phyloP scores from a whole-genome alignment of 768 basidiomycete species.

The Galerina marginata region DNA sequence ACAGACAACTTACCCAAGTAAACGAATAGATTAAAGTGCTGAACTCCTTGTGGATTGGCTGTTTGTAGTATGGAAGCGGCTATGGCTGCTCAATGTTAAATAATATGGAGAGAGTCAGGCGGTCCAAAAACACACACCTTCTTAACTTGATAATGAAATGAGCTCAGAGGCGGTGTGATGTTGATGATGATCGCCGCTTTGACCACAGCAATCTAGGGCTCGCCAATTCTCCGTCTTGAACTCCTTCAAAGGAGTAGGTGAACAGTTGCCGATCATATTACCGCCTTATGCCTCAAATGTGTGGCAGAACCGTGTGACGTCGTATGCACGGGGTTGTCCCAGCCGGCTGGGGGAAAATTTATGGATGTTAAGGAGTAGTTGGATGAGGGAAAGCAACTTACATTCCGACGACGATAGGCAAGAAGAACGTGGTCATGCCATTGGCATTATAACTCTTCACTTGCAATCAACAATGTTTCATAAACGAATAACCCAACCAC shows the following conservation, averaged over 20 bases:
- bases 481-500: constrained; percentile 1
- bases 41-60: constrained; percentile 70
- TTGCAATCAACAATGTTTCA: constrained; percentile 25
- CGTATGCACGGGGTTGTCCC: constrained; percentile 66
- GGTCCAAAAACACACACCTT: constrained; percentile 37
- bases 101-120: background rate
- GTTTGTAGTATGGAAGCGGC: constrained; percentile 75
- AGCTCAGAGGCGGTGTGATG: constrained; percentile 58
- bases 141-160: constrained; percentile 66
- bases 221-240: constrained; percentile 24
- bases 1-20: constrained; percentile 49
- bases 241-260: constrained; percentile 40
- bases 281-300: constrained; percentile 70
- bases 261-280: constrained; percentile 58
- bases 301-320: constrained; percentile 59
- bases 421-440: constrained; percentile 69
- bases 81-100: constrained; percentile 44
- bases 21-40: constrained; percentile 68
- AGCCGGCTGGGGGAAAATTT: constrained; percentile 51
- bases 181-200: constrained; percentile 42
- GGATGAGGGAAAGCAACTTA: constrained; percentile 24
- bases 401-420: constrained; percentile 73
- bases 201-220: background rate
- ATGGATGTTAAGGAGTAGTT: background rate
- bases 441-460: constrained; percentile 76